Conservation (phyloP, 257 asterid species). For the Solanum sitiens region DNA sequence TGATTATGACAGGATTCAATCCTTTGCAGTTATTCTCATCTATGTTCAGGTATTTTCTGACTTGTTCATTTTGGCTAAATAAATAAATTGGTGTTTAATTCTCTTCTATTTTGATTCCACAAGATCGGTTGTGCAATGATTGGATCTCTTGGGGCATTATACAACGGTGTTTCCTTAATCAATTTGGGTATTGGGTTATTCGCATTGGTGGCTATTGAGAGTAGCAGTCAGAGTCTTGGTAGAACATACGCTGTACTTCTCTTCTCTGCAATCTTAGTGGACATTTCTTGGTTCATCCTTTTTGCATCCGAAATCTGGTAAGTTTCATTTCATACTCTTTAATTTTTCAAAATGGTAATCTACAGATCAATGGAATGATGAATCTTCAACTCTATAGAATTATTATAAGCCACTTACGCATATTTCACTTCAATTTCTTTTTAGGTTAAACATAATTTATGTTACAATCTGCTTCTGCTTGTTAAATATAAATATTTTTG, state of each 20-base stretch:
- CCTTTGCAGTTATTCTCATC: constrained; percentile 67
- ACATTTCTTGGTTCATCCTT: constrained; percentile 71
- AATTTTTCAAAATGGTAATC: background rate
- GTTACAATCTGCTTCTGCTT: background rate
- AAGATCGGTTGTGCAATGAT: constrained; percentile 76
- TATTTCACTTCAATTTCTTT: background rate
- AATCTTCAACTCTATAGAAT: no score
- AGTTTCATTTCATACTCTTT: background rate
- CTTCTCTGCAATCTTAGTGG: constrained; percentile 63
- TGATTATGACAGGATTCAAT: constrained; percentile 78
- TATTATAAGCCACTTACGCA: background rate
- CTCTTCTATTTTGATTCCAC: background rate
- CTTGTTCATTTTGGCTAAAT: background rate
- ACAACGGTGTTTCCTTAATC: constrained; percentile 60
- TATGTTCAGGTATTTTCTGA: constrained; percentile 31
- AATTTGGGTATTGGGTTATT: constrained; percentile 66
- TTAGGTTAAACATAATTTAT: background rate
- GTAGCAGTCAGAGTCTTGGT: constrained; percentile 87
- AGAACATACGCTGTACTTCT: constrained; percentile 80
- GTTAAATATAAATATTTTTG: background rate
- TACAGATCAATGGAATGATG: background rate
- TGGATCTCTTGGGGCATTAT: constrained; percentile 88
- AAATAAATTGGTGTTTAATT: background rate
- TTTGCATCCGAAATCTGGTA: constrained; percentile 68
- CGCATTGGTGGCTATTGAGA: constrained; percentile 88